Evolutionary conservation across 495 filamentous ascomycete species (phyloP), one percentile per base, ranked within the genome.

Genomic region (Tetracladium setigerum): DNA sequence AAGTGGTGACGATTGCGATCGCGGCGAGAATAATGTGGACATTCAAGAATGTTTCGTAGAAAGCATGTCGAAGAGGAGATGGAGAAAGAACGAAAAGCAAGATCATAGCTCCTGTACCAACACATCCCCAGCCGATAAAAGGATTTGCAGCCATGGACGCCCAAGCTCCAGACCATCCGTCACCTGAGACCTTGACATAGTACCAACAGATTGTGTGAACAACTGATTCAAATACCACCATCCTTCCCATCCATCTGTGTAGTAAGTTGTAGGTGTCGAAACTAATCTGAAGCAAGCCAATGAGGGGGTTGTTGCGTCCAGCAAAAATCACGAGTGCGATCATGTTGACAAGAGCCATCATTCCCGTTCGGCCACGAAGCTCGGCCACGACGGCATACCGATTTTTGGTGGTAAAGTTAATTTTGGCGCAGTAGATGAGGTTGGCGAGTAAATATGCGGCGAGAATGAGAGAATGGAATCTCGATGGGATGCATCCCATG

Each of bases 251-350:
- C 91, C 92, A 98, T 32, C 92, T 82, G 63, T 98, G 92, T 24
- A 97, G 67, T 22, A 96, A 71, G 63, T 96, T 97, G 73, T 89
- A 96, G 0, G 90, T 95, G 67, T 98, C 94, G 66, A 95, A 98
- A 62, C 87, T 91, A 65, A 97, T 81, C 22, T 79, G 80, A 54
- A 95, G 71, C 12, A 95, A 63, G 5, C 70, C 61, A 51, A 95
- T 95, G n/a, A 96, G 68, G 13, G 87, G 87, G 61, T 95, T 97
- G 69, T 97, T 97, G 55, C 91, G 82, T 16, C 88, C 81, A 13
- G 89, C 91, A 49, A 96, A 77, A 44, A 97, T 69, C 53, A 98
- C 77, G 16, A 95, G 67, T 4, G 87, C 84, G 45, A 95, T 79
- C 78, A 91, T 74, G 59, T 92, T 92, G 50, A 86, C 73, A 14